Conservation (phyloP, 1,284 basidiomycete species). For the Ceratobasidium sp. region DNA sequence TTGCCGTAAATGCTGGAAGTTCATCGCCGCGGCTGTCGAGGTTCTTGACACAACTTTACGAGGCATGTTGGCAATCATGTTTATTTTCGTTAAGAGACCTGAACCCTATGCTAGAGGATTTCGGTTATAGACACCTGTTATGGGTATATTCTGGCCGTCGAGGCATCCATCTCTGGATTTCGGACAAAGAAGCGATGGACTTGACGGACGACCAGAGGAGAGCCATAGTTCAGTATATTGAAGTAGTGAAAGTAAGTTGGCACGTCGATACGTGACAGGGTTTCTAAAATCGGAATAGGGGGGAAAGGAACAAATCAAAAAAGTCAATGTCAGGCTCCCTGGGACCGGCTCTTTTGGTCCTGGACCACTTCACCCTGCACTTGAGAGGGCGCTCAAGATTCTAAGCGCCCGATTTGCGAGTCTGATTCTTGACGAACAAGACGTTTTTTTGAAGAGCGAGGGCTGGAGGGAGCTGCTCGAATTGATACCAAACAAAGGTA, state of each 20-base stretch:
- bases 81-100: background rate
- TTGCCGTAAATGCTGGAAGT: slow-evolving; percentile 93
- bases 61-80: slow-evolving; percentile 53
- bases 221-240: slow-evolving; percentile 85
- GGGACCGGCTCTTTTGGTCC: slow-evolving; percentile 49
- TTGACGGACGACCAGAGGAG: slow-evolving; percentile 92
- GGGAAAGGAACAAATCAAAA: slow-evolving; percentile 83
- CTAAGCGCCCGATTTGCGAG: slow-evolving; percentile 67
- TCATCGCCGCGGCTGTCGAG: slow-evolving; percentile 93
- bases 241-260: slow-evolving; percentile 68
- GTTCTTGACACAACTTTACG: slow-evolving; percentile 84
- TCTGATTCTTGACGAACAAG: slow-evolving; percentile 84
- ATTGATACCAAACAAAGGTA: slow-evolving; percentile 72
- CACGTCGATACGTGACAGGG: background rate
- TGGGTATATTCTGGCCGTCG: slow-evolving; percentile 99
- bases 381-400: slow-evolving; percentile 62
- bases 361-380: slow-evolving; percentile 68
- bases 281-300: slow-evolving; percentile 50
- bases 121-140: slow-evolving; percentile 68
- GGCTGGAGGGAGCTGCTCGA: slow-evolving; percentile 80
- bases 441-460: slow-evolving; percentile 76
- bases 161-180: slow-evolving; percentile 98
- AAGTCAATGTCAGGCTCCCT: slow-evolving; percentile 72
- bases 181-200: slow-evolving; percentile 85
- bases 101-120: slow-evolving; percentile 46